These are phyloP conservation scores for Agrostemma githago DNA, from an alignment of 148 eudicot genomes.

Conservation along the genomic window DNA sequence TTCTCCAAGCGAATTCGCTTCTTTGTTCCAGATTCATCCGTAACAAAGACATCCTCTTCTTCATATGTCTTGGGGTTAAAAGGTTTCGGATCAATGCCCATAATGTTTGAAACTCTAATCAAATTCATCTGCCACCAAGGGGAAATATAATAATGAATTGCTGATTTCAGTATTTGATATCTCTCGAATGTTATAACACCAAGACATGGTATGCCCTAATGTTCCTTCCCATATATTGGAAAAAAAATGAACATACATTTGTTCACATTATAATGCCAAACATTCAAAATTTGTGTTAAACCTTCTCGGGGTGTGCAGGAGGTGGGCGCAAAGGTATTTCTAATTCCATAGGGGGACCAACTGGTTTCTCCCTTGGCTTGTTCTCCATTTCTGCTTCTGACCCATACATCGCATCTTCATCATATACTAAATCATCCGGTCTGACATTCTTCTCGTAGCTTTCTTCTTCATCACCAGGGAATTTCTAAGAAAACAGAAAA, in stretches of 20 bases:
- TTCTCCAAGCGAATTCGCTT: constrained; percentile 86
- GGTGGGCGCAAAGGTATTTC: constrained; percentile 89
- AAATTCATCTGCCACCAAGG: constrained; percentile 70
- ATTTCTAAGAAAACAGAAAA: constrained; percentile 39
- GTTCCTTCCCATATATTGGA: not conserved
- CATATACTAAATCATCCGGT: constrained; percentile 83
- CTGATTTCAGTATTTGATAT: not conserved
- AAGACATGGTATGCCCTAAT: not conserved
- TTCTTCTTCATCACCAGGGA: constrained; percentile 77
- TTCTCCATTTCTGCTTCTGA: constrained; percentile 82
- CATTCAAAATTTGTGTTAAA: constrained; percentile 17
- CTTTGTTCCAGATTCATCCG: constrained; percentile 93
- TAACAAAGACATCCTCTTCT: constrained; percentile 81
- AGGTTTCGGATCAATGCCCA: constrained; percentile 91
- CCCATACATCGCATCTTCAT: constrained; percentile 72
- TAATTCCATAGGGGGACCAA: constrained; percentile 86
- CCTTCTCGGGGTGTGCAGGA: constrained; percentile 79
- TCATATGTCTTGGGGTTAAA: constrained; percentile 90
- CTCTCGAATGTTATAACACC: not conserved
- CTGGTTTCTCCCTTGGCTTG: constrained; percentile 66
- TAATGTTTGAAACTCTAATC: constrained; percentile 93
- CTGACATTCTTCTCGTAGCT: constrained; percentile 58
- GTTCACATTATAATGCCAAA: not conserved
- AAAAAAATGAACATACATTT: not conserved
- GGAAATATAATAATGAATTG: not conserved